Evolutionary conservation across 352 stramenopile genomes (phyloP), one percentile per base, ranked within the genome.

Genomic region (Lagenidium sp.): DNA sequence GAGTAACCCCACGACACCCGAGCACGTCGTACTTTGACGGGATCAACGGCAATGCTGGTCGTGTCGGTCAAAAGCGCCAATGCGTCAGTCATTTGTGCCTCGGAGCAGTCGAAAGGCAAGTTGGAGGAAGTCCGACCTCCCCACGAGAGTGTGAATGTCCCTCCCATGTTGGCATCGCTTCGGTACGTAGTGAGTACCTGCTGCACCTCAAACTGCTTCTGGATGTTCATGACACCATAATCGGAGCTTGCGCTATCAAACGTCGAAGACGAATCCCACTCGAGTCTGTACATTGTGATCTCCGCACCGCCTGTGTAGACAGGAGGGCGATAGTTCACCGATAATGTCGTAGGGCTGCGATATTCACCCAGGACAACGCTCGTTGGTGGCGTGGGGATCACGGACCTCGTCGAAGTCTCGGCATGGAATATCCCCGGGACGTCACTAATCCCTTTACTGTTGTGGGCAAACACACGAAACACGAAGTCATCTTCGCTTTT

Each of bases 111-210:
- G 36, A 80, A 84, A 1, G 60, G 43, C 12, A 97, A 40, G 19
- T 64, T 23, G 6, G 64, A 45, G 1, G 86, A 93, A 6, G 44
- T 75, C 4, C 62, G 70, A 2, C 90, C 91, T 29, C 95, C 95
- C 81, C 87, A 97, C 1, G 82, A 79, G 1, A 98, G 58, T n/a
- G 67, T 88, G 58, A 98, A 98, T 5, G 79, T 95, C 3, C 94
- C 94, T 16, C 73, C 73, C 10, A 64, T 66, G 4, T 53, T 53
- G 62, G 57, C 61, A 55, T 67, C 84, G 41, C 67, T 92, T 18
- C 76, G 60, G 42, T 78, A 87, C 15, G 39, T 68, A 23, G 59
- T 80, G 1, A 53, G 72, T 8, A 97, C 75, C 50, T 95, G 72
- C 59, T 98, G 94, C 6, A 97, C 84, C 65, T 98, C 94, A 19